These are phyloP conservation scores for Ceratobasidium sp. DNA, from an alignment of 1,284 basidiomycete species.

Conservation along the genomic window DNA sequence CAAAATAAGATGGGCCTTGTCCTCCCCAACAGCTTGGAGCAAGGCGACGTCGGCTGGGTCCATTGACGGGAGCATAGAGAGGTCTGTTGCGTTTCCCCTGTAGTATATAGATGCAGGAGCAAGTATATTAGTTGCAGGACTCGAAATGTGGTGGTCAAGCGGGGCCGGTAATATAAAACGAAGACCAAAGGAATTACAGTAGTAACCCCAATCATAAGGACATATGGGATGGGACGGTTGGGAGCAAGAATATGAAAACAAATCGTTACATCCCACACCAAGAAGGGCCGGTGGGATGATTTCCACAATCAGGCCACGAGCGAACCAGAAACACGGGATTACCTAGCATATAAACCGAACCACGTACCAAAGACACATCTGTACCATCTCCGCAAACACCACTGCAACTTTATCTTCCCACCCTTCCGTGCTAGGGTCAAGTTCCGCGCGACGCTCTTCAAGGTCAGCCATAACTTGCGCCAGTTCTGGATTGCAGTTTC, in stretches of 20 bases:
- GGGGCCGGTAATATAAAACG: too few species aligned
- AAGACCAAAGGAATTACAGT: too few species aligned
- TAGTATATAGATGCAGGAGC: neutral
- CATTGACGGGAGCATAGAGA: constrained; percentile 84
- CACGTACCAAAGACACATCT: constrained; percentile 84
- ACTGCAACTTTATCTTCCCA: constrained; percentile 64
- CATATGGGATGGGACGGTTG: too few species aligned
- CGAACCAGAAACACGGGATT: neutral
- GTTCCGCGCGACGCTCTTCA: constrained; percentile 57
- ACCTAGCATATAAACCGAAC: neutral
- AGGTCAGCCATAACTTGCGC: constrained; percentile 75
- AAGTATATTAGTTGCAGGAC: too few species aligned
- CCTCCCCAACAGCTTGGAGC: constrained; percentile 75
- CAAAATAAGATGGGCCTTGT: constrained; percentile 71
- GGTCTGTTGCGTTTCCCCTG: constrained; percentile 88
- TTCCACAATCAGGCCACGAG: too few species aligned
- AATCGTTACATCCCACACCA: too few species aligned
- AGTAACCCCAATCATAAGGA: too few species aligned
- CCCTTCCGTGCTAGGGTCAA: constrained; percentile 56
- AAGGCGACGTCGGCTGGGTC: constrained; percentile 82
- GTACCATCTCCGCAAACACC: constrained; percentile 85
- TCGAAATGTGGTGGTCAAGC: too few species aligned
- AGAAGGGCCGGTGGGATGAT: too few species aligned
- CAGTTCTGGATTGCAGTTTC: constrained; percentile 61
- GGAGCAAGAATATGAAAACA: too few species aligned